These are phyloP conservation scores for Helicostylum pulchrum DNA, from an alignment of 192 early-diverging fungal species.

Conservation along the genomic window DNA sequence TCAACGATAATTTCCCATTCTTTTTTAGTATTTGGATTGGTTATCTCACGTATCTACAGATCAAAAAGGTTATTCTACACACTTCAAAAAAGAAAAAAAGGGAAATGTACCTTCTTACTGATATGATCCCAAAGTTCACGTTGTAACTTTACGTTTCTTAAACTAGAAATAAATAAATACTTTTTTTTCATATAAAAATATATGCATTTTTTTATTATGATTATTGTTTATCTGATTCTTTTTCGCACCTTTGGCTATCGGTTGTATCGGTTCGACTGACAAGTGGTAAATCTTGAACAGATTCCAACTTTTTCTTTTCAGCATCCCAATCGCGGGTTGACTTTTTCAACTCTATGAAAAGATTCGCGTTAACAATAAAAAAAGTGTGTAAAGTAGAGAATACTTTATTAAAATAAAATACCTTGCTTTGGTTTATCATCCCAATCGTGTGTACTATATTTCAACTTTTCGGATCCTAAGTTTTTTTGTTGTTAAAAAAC, in stretches of 20 bases:
- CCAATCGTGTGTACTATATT: too few relatives aligned
- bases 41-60: background rate
- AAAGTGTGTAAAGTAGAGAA: too few relatives aligned
- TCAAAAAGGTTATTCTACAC: background rate
- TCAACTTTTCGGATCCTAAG: too few relatives aligned
- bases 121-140: background rate
- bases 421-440: too few relatives aligned
- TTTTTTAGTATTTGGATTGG: background rate
- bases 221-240: background rate
- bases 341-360: background rate
- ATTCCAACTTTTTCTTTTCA: background rate
- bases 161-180: background rate
- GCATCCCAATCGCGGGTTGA: background rate
- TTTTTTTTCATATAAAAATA: background rate
- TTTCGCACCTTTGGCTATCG: too few relatives aligned
- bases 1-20: constrained; percentile 1
- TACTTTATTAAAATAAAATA: too few relatives aligned
- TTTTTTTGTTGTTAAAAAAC: too few relatives aligned
- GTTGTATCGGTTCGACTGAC: background rate
- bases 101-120: background rate
- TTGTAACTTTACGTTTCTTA: background rate
- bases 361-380: too few relatives aligned
- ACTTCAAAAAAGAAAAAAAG: background rate
- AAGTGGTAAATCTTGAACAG: background rate
- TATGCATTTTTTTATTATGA: background rate